Base-by-base conservation (phyloP, 352 stramenopile genomes). In the Globisporangium perplexum region DNA sequence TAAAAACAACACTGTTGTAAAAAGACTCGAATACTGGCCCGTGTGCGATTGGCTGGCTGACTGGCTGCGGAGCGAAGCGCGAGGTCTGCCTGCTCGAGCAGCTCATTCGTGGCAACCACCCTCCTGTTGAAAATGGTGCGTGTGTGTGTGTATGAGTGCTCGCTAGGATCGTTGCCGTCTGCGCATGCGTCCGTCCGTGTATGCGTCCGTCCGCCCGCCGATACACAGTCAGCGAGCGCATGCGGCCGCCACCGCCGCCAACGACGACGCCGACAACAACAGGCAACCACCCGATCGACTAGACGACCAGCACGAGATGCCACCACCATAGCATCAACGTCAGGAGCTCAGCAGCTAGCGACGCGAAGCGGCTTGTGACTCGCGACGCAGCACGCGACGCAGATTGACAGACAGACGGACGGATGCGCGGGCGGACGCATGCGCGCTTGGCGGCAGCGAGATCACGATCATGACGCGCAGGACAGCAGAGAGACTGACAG, bases 111-210 rank as follows among this genome's bases (percentile, higher is more conserved):
- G 57, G 56, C 56, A 62, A 57, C 56, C 35, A 62, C 49, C 53
- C 56, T 57, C 56, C 49, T 57, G 48, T 57, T 62, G 48, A 62
- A 62, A 62, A 62, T 62, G 56, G 56, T 62, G 56, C 56, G 56
- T 62, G 20, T 43, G 35, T 54, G 46, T 35, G 23, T 30, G 39
- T 10, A 22, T 30, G 26, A 5, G 26, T 6, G 26, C 15, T 43
- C 22, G 18, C 52, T 48, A 18, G 33, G 22, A 38, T 10, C 24
- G 39, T n/a, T 23, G 15, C 5, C 22, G 51, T 20, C 7, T 2
- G 42, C 22, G 22, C 47, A 17, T 14, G 23, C 7, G 26, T 18
- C 26, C n/a, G 46, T 49, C 15, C 44, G 44, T 26, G 23, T 24
- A 26, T 18, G 10, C 23, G 7, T 48, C 20, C 15, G 3, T 2